phyloP scores from a whole-genome alignment of 345 rosid species.

The Citropsis articulata region DNA sequence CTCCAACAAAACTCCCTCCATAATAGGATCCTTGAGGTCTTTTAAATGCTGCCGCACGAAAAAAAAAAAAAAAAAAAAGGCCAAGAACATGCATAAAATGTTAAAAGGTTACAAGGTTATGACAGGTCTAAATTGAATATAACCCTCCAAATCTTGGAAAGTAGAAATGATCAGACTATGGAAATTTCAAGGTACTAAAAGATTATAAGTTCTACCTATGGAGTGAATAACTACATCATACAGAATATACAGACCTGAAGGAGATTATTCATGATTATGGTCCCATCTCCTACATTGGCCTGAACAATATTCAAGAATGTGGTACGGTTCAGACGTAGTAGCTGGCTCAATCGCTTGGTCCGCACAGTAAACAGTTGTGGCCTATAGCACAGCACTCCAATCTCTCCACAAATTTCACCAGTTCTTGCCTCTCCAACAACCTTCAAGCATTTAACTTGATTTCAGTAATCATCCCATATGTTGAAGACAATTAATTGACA shows the following conservation, averaged over 20 bases:
- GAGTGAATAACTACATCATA: neutral
- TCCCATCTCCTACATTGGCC: conserved; percentile 92
- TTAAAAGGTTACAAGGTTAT: neutral
- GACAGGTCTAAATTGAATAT: neutral
- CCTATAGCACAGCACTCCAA: conserved; percentile 80
- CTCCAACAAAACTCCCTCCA: conserved; percentile 64
- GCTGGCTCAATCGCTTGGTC: conserved; percentile 85
- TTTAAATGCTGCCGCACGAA: conserved; percentile 54
- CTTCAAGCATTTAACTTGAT: conserved; percentile 33
- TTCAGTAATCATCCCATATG: neutral
- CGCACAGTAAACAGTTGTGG: conserved; percentile 89
- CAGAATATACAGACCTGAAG: conserved; percentile 52
- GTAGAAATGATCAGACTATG: too few relatives aligned
- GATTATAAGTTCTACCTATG: neutral
- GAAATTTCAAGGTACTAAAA: neutral
- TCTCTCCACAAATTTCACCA: conserved; percentile 85
- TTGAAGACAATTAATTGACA: neutral
- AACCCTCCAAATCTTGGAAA: neutral
- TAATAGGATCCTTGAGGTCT: conserved; percentile 61
- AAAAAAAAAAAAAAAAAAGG: neutral
- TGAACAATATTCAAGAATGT: conserved; percentile 80
- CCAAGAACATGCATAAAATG: neutral
- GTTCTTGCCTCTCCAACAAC: conserved; percentile 63
- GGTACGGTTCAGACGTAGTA: conserved; percentile 82
- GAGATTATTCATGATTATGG: conserved; percentile 85